A percentile compares a stretch with the other conserved stretches of the same genome.
Evolutionary conservation across 1,284 basidiomycete species (phyloP).

Genomic region (Leucoagaricus sp.): DNA sequence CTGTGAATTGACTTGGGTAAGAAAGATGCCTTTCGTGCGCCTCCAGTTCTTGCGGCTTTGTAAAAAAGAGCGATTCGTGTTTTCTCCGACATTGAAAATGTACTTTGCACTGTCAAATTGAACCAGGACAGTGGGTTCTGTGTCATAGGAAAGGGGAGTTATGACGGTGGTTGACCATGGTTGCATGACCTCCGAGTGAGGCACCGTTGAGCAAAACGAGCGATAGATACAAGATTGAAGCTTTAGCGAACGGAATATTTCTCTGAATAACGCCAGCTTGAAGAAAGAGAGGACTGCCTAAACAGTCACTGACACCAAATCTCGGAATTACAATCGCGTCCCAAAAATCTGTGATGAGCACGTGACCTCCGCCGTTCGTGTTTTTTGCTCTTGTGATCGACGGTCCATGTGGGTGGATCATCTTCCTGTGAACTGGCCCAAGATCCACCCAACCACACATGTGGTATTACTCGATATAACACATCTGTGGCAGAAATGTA

Average conservation of each 20-base stretch:
- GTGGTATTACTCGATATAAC: background rate
- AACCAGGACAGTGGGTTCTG: conserved; percentile 75
- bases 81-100: conserved; percentile 86
- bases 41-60: conserved; percentile 63
- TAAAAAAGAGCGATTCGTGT: conserved; percentile 67
- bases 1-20: conserved; percentile 66
- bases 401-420: conserved; percentile 2
- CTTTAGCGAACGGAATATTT: background rate
- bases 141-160: conserved; percentile 65
- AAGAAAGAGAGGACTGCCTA: background rate
- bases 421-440: background rate
- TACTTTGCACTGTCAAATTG: conserved; percentile 80
- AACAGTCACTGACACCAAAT: background rate
- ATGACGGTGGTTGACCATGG: conserved; percentile 64
- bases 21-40: conserved; percentile 70
- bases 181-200: conserved; percentile 33
- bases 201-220: background rate
- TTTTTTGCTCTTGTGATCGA: background rate
- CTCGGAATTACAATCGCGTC: background rate
- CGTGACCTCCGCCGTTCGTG: background rate
- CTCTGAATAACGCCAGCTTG: conserved; percentile 11
- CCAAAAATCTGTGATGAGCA: background rate
- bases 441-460: background rate
- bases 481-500: background rate
- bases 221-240: background rate